Evolutionary conservation across 805 yeast species (phyloP).

Genomic region (Candida chilensis): DNA sequence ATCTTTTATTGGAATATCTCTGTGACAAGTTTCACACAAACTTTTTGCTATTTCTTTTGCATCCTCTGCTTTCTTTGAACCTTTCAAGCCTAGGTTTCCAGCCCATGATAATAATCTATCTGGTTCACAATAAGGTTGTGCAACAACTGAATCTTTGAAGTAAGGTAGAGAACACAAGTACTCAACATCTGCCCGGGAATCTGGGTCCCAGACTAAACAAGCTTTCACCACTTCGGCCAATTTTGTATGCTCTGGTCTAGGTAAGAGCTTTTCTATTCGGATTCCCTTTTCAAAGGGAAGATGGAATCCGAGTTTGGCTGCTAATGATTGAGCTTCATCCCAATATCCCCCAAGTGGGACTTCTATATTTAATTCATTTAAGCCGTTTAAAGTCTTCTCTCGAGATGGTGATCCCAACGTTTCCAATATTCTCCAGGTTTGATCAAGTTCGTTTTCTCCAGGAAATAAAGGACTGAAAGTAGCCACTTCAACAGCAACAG

Average conservation of each 20-base stretch:
- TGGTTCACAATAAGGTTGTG: conserved; percentile 9
- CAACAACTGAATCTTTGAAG: conserved; percentile 33
- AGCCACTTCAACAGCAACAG: conserved; percentile 67
- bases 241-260: conserved; percentile 30
- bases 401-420: conserved; percentile 66
- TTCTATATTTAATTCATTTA: conserved; percentile 4
- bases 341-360: conserved; percentile 64
- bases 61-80: too few relatives aligned
- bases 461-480: conserved; percentile 76
- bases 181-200: conserved; percentile 44
- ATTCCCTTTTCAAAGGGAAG: conserved; percentile 50
- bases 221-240: conserved; percentile 30
- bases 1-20: too few relatives aligned
- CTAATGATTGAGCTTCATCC: conserved; percentile 51
- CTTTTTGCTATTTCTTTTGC: too few relatives aligned
- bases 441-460: conserved; percentile 74
- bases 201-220: conserved; percentile 76
- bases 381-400: conserved; percentile 7
- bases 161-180: conserved; percentile 41
- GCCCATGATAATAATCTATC: too few relatives aligned
- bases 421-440: conserved; percentile 57
- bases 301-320: conserved; percentile 42
- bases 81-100: too few relatives aligned
- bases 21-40: too few relatives aligned
- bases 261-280: conserved; percentile 33